Base-by-base conservation (phyloP, 106 monocot species). In the Platanthera zijinensis region DNA sequence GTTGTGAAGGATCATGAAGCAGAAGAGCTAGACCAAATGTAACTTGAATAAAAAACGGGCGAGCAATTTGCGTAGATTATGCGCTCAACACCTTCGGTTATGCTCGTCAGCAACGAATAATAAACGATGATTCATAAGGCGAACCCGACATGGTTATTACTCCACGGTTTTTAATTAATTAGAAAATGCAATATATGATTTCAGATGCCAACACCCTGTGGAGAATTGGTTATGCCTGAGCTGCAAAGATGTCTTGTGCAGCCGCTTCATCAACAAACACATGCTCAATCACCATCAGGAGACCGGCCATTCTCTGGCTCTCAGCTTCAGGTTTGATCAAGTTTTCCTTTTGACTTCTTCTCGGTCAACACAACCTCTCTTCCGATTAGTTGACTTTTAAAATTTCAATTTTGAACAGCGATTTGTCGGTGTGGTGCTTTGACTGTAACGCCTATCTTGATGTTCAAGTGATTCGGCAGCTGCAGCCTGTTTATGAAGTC, bases 371-470 rank as follows among this genome's bases (percentile, higher is more conserved):
- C 39, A 39, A 39, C 30, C 13, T 48, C 13, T 54, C 48, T 62
- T 75, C 57, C 50, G 4, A 9, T 64, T 19, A 13, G 75, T 15
- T 12, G 13, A 8, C 5, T 69, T 62, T 21, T 21, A 5, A 49
- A 49, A 6, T 71, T 62, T 68, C 8, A 3, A 78, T 21, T 53
- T 82, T 18, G 57, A 13, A 18, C 84, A 96, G 96, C 75, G 92
- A 96, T 89, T 70, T 96, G 75, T 96, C 92, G 15, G 90, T 96
- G 14, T 96, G 93, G 96, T 96, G 96, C 77, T 93, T 96, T 61
- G 71, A 77, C 1, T 96, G 96, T 71, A 88, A 96, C 11, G 71
- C 93, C 18, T 96, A 96, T 80, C 79, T 96, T 15, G 90, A 96
- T 87, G 89, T 91, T 56, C 90, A 93, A 79, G 6, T 71, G 70